Percentiles rank a stretch among this genome's conserved stretches.
Evolutionary conservation across 2,329 filamentous ascomycete genomes (phyloP).

Genomic region (Penicillium freii): DNA sequence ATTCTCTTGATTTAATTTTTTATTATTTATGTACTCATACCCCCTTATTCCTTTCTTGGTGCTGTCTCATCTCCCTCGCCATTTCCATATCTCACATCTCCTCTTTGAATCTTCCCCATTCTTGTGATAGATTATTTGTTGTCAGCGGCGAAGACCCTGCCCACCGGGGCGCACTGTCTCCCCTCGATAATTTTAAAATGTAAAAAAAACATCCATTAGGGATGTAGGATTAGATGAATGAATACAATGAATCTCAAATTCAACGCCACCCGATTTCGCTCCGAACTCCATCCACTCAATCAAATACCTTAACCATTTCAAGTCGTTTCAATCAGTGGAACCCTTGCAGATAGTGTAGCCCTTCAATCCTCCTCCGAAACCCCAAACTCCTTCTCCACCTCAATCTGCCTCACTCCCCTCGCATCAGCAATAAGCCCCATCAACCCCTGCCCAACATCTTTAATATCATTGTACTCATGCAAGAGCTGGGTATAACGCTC

Average conservation of each 20-base stretch:
- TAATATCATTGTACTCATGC: conserved; percentile 69
- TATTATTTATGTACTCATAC: not conserved
- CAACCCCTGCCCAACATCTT: conserved; percentile 64
- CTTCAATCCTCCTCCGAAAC: conserved; percentile 37
- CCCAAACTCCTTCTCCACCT: conserved; percentile 43
- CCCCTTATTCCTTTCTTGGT: not conserved
- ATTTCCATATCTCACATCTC: not conserved
- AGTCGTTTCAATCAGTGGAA: not conserved
- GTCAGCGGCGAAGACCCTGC: not conserved
- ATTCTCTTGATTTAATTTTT: conserved; percentile 1
- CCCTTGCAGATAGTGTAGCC: not conserved
- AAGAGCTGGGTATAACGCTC: conserved; percentile 63
- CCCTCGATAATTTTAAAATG: not conserved
- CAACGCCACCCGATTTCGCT: not conserved
- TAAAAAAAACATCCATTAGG: not conserved
- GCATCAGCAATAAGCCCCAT: conserved; percentile 67
- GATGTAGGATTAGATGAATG: conserved; percentile 3
- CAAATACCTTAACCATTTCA: not conserved
- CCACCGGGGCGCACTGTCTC: not conserved
- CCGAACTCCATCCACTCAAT: not conserved
- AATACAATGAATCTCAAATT: conserved; percentile 5
- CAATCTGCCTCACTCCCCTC: conserved; percentile 54
- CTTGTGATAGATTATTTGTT: conserved; percentile 1
- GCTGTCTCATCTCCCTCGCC: not conserved
- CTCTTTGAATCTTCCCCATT: not conserved